Conservation (phyloP, 2,329 filamentous ascomycete genomes). For the Ustulina deusta region DNA sequence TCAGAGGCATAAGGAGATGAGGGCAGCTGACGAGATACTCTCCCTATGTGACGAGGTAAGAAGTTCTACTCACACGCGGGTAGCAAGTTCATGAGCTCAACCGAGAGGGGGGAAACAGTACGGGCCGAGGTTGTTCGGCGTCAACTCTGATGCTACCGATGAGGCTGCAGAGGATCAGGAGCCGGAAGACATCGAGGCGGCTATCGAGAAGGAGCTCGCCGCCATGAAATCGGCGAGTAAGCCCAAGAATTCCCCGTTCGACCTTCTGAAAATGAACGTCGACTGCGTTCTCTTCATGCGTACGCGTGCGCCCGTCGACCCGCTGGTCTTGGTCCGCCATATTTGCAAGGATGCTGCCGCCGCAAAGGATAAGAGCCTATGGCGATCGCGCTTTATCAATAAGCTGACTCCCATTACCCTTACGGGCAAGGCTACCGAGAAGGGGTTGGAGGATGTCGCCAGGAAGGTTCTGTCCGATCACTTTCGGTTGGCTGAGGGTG, state of each 20-base stretch:
- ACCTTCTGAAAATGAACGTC: conserved; percentile 65
- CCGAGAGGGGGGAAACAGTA: conserved; percentile 63
- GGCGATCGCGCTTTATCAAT: conserved; percentile 70
- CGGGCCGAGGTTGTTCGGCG: conserved; percentile 70
- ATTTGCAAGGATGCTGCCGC: conserved; percentile 67
- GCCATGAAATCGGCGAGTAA: conserved; percentile 64
- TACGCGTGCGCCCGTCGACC: conserved; percentile 66
- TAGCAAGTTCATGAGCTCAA: conserved; percentile 37
- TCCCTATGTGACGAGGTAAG: conserved; percentile 74
- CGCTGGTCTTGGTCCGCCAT: conserved; percentile 63
- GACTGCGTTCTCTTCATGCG: conserved; percentile 74
- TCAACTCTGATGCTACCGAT: conserved; percentile 53
- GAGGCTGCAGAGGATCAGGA: conserved; percentile 57
- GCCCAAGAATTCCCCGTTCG: conserved; percentile 62
- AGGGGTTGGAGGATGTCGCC: conserved; percentile 74
- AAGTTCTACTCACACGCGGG: conserved; percentile 15
- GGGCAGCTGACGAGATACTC: conserved; percentile 75
- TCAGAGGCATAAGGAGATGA: conserved; percentile 76
- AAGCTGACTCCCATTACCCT: conserved; percentile 64
- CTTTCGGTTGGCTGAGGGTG: conserved; percentile 63
- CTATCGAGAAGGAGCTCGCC: conserved; percentile 78
- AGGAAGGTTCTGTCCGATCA: conserved; percentile 70
- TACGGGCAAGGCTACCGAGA: conserved; percentile 74
- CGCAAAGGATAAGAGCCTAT: conserved; percentile 56
- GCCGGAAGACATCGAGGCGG: conserved; percentile 75